A percentile compares a stretch with the other conserved stretches of the same genome.
phyloP scores from a whole-genome alignment of 2,329 filamentous ascomycete genomes.

The Capronia coronata region DNA sequence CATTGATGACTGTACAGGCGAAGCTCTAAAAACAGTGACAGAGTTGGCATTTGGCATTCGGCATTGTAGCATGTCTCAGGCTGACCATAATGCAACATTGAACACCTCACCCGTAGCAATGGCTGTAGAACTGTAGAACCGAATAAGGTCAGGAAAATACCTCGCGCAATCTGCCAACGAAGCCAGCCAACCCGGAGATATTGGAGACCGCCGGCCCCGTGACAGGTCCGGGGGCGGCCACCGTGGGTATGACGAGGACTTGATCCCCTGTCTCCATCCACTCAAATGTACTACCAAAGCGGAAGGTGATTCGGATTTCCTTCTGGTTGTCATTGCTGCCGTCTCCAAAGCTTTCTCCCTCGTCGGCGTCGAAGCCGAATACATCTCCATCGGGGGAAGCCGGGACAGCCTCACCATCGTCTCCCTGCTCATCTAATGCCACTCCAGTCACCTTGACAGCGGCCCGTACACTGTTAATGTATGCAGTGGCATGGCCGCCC shows the following conservation, averaged over 20 bases:
- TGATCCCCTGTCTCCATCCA: constrained; percentile 52
- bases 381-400: constrained; percentile 37
- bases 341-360: constrained; percentile 19
- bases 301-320: constrained; percentile 46
- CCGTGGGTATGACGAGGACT: constrained; percentile 55
- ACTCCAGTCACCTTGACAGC: constrained; percentile 66
- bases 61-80: no score
- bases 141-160: constrained; percentile 16
- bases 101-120: no score
- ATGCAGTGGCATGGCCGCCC: constrained; percentile 59
- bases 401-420: constrained; percentile 9
- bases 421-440: constrained; percentile 31
- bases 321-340: constrained; percentile 24
- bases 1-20: constrained; percentile 1
- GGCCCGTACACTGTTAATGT: constrained; percentile 79
- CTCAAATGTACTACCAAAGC: constrained; percentile 52
- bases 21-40: constrained; percentile 18
- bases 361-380: constrained; percentile 39
- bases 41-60: no score
- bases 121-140: no score
- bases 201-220: constrained; percentile 44
- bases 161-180: constrained; percentile 47
- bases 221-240: constrained; percentile 45
- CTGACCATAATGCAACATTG: neutral
- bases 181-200: constrained; percentile 52